Percentiles rank a stretch among this genome's conserved stretches.
phyloP scores from a whole-genome alignment of 2,329 filamentous ascomycete species.

The Ascocoryne sarcoides region DNA sequence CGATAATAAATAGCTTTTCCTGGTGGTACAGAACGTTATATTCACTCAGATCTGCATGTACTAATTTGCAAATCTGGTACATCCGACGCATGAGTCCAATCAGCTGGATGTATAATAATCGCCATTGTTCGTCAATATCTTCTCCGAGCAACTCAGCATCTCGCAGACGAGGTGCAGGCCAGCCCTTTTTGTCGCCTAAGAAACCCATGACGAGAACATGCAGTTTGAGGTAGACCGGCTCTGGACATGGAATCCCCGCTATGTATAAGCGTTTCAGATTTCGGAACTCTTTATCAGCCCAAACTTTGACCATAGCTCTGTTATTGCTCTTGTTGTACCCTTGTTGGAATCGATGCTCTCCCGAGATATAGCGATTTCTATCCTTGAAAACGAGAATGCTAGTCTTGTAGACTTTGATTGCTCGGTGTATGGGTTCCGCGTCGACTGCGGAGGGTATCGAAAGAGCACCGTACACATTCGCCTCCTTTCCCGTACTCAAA shows the following conservation, averaged over 20 bases:
- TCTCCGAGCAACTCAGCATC: slow-evolving; percentile 69
- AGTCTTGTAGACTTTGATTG: slow-evolving; percentile 99
- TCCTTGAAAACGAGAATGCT: slow-evolving; percentile 97
- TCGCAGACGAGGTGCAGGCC: slow-evolving; percentile 78
- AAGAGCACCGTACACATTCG: slow-evolving; percentile 92
- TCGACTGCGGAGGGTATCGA: slow-evolving; percentile 47
- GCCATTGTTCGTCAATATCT: slow-evolving; percentile 65
- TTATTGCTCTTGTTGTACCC: slow-evolving; percentile 94
- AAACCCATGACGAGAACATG: slow-evolving; percentile 96
- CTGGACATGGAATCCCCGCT: slow-evolving; percentile 82
- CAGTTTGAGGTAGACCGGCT: slow-evolving; percentile 81
- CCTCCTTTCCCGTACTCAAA: slow-evolving; percentile 93
- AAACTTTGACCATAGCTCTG: slow-evolving; percentile 94
- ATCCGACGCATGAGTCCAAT: slow-evolving; percentile 84
- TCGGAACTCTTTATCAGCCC: slow-evolving; percentile 97
- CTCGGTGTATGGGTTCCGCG: slow-evolving; percentile 57
- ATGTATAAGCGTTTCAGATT: slow-evolving; percentile 79
- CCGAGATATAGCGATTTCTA: slow-evolving; percentile 88
- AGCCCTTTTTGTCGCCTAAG: slow-evolving; percentile 77
- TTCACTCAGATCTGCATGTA: slow-evolving; percentile 95
- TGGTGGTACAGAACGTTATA: slow-evolving; percentile 95
- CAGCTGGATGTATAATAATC: slow-evolving; percentile 70
- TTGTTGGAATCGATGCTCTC: slow-evolving; percentile 83
- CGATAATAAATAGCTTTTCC: slow-evolving; percentile 79
- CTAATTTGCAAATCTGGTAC: slow-evolving; percentile 85